Base-by-base conservation (phyloP, 352 stramenopile species). In the Stramenopiles sp. region DNA sequence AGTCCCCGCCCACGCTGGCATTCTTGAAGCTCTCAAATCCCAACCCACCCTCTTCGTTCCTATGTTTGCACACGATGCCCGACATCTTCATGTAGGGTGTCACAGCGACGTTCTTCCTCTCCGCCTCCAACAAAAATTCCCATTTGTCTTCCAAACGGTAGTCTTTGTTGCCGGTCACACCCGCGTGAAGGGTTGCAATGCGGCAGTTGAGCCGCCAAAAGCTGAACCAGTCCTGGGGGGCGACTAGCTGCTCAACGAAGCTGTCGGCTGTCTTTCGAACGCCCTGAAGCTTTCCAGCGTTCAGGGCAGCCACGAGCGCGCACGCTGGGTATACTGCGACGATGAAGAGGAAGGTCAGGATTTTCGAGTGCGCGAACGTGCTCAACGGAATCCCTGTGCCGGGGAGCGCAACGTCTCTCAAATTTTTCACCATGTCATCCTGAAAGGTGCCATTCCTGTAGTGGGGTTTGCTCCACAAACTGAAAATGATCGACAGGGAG, bases 71-170 rank as follows among this genome's bases (percentile, higher is more conserved):
- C 1, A 98, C 93, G 36, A 98, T 86, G 69, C 84, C 88, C 1
- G 86, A 85, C 6, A 85, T 80, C 75, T 94, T 89, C 37, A 98
- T 82, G 82, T 92, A 97, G 3, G 93, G 94, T 37, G 89, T 94
- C 36, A 98, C 85, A 1, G 93, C 91, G 33, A 98, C 93, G 43
- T 83, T 84, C 37, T 87, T 78, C 77, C 93, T 90, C 36, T 90
- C 83, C n/a, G 89, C 86, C 77, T 96, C 84, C 35, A 94, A 80
- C 0, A 98, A 80, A 79, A 98, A 98, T 74, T 94, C 95, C 92
- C 93, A 98, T 83, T 98, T 98, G 84, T 97, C 96, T 82, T 97
- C 92, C 89, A 96, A 96, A 69, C 86, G 77, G 81, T 98, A 98
- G 68, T 88, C 90, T 0, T 83, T 92, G 78, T 93, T 83, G 69